Conservation (phyloP, 129 eudicot genomes). For the Chrysanthemum seticuspe region DNA sequence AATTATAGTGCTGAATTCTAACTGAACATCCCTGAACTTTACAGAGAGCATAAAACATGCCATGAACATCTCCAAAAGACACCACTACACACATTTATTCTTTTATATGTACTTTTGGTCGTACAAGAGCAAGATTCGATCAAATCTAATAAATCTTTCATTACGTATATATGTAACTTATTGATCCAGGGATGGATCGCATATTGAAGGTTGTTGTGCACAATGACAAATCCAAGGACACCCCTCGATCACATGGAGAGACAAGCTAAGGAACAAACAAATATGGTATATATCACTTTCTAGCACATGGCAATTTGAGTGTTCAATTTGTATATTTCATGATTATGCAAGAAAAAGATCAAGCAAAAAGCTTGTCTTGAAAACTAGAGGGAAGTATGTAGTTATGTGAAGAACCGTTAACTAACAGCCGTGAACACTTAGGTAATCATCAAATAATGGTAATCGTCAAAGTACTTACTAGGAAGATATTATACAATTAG, state of each 20-base stretch:
- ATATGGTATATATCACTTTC: background rate
- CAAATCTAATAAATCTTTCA: too few species aligned
- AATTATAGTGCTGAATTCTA: constrained; percentile 23
- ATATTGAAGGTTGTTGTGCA: background rate
- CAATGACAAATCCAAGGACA: background rate
- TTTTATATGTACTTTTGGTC: background rate
- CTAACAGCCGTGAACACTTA: too few species aligned
- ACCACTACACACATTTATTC: constrained; percentile 14
- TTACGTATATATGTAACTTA: too few species aligned
- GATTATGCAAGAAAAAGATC: too few species aligned
- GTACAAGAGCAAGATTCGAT: background rate
- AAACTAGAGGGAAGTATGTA: too few species aligned
- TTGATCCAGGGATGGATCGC: too few species aligned
- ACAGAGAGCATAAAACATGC: constrained; percentile 39
- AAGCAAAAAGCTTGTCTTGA: too few species aligned
- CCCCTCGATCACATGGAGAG: constrained; percentile 12
- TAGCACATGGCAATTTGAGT: background rate
- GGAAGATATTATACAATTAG: too few species aligned
- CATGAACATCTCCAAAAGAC: constrained; percentile 25
- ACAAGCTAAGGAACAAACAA: background rate
- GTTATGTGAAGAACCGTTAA: too few species aligned
- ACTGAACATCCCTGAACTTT: constrained; percentile 16
- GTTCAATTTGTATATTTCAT: too few species aligned
- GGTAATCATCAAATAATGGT: too few species aligned
- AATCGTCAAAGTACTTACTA: too few species aligned